These are phyloP conservation scores for Zygoascus biomembranicola DNA, from an alignment of 805 yeast species.

Conservation along the genomic window DNA sequence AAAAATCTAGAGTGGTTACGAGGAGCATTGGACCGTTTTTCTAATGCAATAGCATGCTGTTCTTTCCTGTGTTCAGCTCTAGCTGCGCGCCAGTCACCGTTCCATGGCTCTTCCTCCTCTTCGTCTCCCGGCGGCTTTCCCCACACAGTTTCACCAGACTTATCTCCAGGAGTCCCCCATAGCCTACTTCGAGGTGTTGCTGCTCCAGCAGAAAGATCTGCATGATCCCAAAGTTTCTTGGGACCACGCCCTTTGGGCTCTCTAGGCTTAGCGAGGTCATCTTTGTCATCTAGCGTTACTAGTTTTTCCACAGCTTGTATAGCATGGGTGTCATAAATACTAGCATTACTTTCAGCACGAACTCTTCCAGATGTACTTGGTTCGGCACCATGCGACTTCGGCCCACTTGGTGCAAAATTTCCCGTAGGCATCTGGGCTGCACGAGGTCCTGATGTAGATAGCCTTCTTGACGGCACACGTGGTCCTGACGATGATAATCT, in stretches of 20 bases:
- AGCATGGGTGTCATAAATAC: conserved; percentile 4
- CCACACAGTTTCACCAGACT: background rate
- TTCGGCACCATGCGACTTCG: background rate
- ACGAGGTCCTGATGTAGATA: background rate
- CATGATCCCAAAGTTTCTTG: background rate
- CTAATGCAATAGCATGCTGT: background rate
- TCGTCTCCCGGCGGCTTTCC: background rate
- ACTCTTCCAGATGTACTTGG: background rate
- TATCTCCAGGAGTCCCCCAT: background rate
- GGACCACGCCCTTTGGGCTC: background rate
- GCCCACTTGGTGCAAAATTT: background rate
- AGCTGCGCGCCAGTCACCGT: background rate
- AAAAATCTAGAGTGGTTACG: conserved; percentile 7
- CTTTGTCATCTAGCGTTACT: background rate
- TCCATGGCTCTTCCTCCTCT: background rate
- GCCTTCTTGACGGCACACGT: background rate
- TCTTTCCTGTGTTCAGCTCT: background rate
- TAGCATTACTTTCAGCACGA: background rate
- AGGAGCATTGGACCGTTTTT: background rate
- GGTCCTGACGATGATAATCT: background rate
- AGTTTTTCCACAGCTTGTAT: conserved; percentile 5
- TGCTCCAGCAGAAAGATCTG: background rate
- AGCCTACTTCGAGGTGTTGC: background rate
- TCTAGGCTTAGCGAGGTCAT: background rate
- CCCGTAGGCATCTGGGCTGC: background rate